Conservation (phyloP, 148 eudicot genomes). For the Arbutus unedo region DNA sequence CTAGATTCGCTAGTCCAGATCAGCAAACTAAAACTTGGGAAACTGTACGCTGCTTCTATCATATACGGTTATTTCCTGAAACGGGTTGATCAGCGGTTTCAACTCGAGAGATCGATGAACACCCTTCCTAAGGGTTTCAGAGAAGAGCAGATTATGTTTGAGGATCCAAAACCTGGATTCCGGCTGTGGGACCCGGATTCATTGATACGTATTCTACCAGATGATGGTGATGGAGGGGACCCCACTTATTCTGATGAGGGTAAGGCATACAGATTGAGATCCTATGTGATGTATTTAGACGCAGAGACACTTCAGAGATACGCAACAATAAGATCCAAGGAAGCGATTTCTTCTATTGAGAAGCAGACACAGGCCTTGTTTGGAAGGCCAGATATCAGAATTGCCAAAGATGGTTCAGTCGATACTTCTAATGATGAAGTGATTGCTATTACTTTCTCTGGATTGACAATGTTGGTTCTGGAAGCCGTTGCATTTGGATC, state of each 20-base stretch:
- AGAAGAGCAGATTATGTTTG: conserved; percentile 27
- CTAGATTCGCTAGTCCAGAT: conserved; percentile 53
- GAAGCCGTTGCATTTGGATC: conserved; percentile 97
- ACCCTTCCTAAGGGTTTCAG: conserved; percentile 73
- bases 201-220: conserved; percentile 51
- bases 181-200: conserved; percentile 75
- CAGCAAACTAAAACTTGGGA: conserved; percentile 90
- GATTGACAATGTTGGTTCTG: conserved; percentile 71
- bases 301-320: conserved; percentile 86
- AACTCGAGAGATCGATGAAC: conserved; percentile 84
- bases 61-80: conserved; percentile 93
- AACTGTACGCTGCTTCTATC: conserved; percentile 91
- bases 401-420: conserved; percentile 56
- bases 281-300: conserved; percentile 93
- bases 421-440: conserved; percentile 61
- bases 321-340: conserved; percentile 84
- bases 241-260: conserved; percentile 35
- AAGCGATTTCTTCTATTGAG: conserved; percentile 82
- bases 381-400: conserved; percentile 80
- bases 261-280: conserved; percentile 53
- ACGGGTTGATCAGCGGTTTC: conserved; percentile 88
- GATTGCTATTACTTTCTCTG: conserved; percentile 48
- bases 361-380: conserved; percentile 94
- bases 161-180: conserved; percentile 37
- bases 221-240: conserved; percentile 44